Evolutionary conservation across 768 basidiomycete species (phyloP).

Genomic region (Leccinum truebloodii): DNA sequence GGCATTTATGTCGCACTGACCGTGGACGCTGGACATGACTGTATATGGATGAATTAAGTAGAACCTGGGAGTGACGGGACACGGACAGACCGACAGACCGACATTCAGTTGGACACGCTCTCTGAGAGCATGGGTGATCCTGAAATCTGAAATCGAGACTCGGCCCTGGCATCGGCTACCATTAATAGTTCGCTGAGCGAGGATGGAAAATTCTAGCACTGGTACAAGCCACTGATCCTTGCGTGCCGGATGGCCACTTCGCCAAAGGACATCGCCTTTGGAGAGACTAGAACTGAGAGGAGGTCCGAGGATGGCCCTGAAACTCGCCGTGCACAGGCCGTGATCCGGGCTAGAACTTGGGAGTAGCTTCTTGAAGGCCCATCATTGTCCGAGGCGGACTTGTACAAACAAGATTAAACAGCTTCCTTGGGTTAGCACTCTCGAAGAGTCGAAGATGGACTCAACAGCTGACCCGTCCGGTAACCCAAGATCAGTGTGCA

Average conservation of each 20-base stretch:
- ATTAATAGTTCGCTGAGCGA: neutral
- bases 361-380: neutral
- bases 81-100: neutral
- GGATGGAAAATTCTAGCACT: neutral
- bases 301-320: conserved; percentile 10
- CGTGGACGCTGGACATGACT: neutral
- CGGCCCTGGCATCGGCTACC: neutral
- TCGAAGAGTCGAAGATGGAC: no score
- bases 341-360: conserved; percentile 14
- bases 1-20: neutral
- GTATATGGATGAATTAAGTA: neutral
- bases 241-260: neutral
- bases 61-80: neutral
- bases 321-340: conserved; percentile 1
- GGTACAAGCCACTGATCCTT: neutral
- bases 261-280: neutral
- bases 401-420: conserved; percentile 14
- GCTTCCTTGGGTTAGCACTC: neutral
- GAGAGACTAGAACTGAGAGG: neutral
- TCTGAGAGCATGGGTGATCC: neutral
- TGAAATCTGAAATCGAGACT: neutral
- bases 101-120: neutral
- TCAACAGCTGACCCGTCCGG: conserved; percentile 1
- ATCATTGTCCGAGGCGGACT: neutral
- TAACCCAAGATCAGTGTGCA: neutral